A percentile compares a stretch with the other conserved stretches of the same genome.
Conservation (phyloP, 1,284 basidiomycete genomes). For the Kwoniella shivajii region DNA sequence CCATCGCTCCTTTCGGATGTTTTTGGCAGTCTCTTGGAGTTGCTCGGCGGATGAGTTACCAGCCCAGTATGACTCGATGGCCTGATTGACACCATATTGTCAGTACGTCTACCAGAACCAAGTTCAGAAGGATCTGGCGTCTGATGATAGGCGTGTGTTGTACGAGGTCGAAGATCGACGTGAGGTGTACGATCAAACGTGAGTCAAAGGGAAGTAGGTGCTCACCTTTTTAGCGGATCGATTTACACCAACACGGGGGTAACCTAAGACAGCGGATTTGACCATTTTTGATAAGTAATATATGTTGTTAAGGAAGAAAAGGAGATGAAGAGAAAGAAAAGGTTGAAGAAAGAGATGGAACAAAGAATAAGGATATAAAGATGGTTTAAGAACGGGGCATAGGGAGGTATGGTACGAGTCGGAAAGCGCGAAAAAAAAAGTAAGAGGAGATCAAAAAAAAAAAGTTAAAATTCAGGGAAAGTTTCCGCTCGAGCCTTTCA, state of each 20-base stretch:
- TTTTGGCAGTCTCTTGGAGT: conserved; percentile 83
- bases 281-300: conserved; percentile 44
- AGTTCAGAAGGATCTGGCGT: too few relatives aligned
- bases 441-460: background rate
- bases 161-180: background rate
- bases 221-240: conserved; percentile 91
- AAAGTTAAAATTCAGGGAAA: conserved; percentile 3
- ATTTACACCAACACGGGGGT: conserved; percentile 92
- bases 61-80: conserved; percentile 97
- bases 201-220: background rate
- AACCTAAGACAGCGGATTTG: conserved; percentile 86
- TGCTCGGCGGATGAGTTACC: conserved; percentile 88
- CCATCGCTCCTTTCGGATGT: conserved; percentile 91
- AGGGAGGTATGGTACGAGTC: background rate
- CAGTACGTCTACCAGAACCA: too few relatives aligned
- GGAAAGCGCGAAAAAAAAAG: too few relatives aligned
- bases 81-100: too few relatives aligned
- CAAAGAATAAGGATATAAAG: conserved; percentile 3
- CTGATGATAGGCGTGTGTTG: too few relatives aligned
- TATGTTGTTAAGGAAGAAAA: conserved; percentile 14
- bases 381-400: background rate
- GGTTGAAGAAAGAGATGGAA: conserved; percentile 22
- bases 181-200: background rate
- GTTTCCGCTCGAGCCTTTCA: too few relatives aligned
- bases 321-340: conserved; percentile 11